Percentiles rank a stretch among this genome's conserved stretches.
phyloP scores from a whole-genome alignment of 2,329 filamentous ascomycete species.

The Chaetomium sp. region DNA sequence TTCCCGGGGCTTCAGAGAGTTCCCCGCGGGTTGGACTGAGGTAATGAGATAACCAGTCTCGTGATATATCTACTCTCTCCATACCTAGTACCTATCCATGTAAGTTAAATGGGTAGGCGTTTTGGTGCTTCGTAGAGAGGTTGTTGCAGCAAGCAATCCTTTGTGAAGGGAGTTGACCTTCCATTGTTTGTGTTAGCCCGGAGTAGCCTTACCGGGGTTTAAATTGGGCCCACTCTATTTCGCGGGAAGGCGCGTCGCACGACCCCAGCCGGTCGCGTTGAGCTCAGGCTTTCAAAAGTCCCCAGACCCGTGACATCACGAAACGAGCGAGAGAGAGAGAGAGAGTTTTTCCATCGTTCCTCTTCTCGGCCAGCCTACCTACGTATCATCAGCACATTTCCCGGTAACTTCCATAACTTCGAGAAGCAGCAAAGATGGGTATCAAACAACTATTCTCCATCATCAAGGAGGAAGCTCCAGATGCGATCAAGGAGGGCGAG shows the following conservation, averaged over 20 bases:
- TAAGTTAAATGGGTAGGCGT: too few species aligned
- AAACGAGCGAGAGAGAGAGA: neutral
- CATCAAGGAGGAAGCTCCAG: slow-evolving; percentile 91
- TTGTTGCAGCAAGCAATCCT: neutral
- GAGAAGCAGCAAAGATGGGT: slow-evolving; percentile 51
- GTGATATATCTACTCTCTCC: too few species aligned
- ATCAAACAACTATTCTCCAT: slow-evolving; percentile 77
- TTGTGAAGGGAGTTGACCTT: too few species aligned
- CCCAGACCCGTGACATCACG: slow-evolving; percentile 25
- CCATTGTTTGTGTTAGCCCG: too few species aligned
- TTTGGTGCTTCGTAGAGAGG: too few species aligned
- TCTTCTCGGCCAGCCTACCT: slow-evolving; percentile 42
- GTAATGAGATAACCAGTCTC: neutral
- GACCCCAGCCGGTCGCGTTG: slow-evolving; percentile 10
- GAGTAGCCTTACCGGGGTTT: slow-evolving; percentile 3
- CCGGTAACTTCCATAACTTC: neutral
- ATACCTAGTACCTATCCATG: too few species aligned
- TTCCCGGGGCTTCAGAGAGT: neutral
- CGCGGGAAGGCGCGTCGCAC: slow-evolving; percentile 24
- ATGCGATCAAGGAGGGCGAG: slow-evolving; percentile 91
- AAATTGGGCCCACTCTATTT: slow-evolving; percentile 25
- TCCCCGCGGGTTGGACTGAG: neutral
- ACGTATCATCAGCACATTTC: neutral
- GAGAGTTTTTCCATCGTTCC: neutral
- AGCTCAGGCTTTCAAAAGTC: too few species aligned